Conservation (phyloP, 495 filamentous ascomycete species). For the Evernia prunastri region DNA sequence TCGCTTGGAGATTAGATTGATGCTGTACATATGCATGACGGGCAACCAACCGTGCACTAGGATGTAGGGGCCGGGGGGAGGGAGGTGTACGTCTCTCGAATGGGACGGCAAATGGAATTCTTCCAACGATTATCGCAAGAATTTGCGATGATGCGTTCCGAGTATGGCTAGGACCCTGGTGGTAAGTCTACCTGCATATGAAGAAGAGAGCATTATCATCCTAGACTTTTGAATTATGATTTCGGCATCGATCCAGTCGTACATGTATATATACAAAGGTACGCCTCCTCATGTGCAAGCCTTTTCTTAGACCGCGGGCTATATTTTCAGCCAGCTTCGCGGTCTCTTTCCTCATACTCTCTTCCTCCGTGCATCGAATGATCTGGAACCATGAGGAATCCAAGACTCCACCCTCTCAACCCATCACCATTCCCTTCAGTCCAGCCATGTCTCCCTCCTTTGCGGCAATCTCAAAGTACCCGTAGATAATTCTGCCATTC, state of each 20-base stretch:
- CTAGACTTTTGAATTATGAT: slow-evolving; percentile 4
- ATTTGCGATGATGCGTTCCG: background rate
- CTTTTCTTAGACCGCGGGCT: background rate
- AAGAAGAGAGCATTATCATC: background rate
- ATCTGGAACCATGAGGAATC: background rate
- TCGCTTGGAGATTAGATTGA: background rate
- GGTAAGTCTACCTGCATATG: background rate
- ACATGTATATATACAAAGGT: slow-evolving; percentile 14
- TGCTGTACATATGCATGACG: background rate
- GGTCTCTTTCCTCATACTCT: background rate
- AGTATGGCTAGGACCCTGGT: background rate
- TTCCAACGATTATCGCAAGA: background rate
- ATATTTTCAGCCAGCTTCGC: background rate
- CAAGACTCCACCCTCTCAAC: slow-evolving; percentile 11
- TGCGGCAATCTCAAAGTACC: slow-evolving; percentile 98
- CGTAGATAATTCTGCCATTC: slow-evolving; percentile 79
- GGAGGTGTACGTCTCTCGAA: background rate
- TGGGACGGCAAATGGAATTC: background rate
- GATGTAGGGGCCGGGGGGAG: background rate
- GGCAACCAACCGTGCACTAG: background rate
- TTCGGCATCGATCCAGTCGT: slow-evolving; percentile 6
- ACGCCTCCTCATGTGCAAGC: slow-evolving; percentile 9
- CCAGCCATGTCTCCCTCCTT: slow-evolving; percentile 93
- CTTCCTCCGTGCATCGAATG: background rate
- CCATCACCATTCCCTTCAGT: slow-evolving; percentile 60